Evolutionary conservation across 495 filamentous ascomycete genomes (phyloP), one percentile per base, ranked within the genome.

Genomic region (Penicillium arizonense): DNA sequence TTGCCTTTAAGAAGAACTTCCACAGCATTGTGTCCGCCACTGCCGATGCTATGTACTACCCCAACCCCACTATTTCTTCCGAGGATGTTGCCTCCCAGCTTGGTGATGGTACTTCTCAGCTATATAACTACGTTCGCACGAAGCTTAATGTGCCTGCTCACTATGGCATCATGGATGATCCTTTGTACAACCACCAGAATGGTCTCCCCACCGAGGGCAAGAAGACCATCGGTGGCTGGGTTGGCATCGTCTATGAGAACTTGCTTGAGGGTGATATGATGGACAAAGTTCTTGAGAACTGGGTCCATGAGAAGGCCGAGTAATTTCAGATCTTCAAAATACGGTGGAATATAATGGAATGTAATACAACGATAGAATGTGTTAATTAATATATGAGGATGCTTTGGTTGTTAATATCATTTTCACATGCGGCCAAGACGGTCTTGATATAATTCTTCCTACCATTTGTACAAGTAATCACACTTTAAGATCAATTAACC

Each of bases 101-200:
- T 10, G 57, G 57, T 28, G 43, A 39, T 8, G 52, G 47, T 2
- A 47, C 57, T 12, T 36, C 57, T 11, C 52, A 55, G 12, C 44
- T 59, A 2, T 59, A 59, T 18, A 52, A 32, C 11, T 59, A 47
- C 52, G 47, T 59, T 13, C 57, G 57, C 26, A 51, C 47, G 10
- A 52, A 44, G 16, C 52, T 59, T 9, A 44, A 56, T 13, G 51
- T 59, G 1, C 52, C 52, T 21, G 14, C 48, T 24, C 47, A 59
- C 39, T 34, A 47, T 13, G 57, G 57, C 23, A 33, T 60, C n/a
- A 37, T 41, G 11, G 57, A 60, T 30, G 53, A 56, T 47, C 58
- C 58, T 18, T 50, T 61, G 18, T 61, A 57, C 26, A 60, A 53
- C n/a, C 39, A 37, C 28, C 34, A 55, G 42, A 35, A 55, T 3